phyloP scores from a whole-genome alignment of 176 grass and related monocot genomes.

The Zoysia japonica region DNA sequence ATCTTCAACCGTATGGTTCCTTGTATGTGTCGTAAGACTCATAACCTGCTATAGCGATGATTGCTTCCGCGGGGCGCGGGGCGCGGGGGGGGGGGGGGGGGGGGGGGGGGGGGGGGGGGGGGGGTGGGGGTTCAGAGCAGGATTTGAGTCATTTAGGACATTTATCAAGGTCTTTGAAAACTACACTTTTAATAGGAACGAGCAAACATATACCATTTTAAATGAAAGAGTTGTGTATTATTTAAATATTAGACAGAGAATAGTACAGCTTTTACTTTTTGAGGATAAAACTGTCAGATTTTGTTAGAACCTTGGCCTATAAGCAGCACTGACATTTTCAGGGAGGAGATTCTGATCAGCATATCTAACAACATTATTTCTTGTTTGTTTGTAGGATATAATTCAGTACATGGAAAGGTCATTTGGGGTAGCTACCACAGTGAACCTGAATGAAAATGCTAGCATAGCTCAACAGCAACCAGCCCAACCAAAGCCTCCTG shows the following conservation, averaged over 20 bases:
- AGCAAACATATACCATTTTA: background rate
- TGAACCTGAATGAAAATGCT: constrained; percentile 70
- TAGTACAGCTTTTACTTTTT: background rate
- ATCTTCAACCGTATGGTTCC: constrained; percentile 22
- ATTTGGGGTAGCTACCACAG: constrained; percentile 68
- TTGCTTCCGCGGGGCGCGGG: no score
- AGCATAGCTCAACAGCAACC: constrained; percentile 59
- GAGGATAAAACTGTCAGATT: constrained; percentile 18
- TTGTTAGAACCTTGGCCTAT: constrained; percentile 19
- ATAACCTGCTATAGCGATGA: background rate
- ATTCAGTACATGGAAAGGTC: constrained; percentile 97
- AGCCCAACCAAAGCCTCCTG: constrained; percentile 54
- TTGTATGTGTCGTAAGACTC: background rate
- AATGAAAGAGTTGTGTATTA: no score
- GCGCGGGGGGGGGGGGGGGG: no score
- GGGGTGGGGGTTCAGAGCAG: no score
- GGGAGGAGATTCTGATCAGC: background rate
- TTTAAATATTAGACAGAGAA: no score
- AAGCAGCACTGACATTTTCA: background rate
- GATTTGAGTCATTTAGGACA: background rate
- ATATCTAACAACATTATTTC: constrained; percentile 5
- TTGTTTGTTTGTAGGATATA: constrained; percentile 71
- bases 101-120: no score
- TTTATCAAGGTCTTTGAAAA: background rate
- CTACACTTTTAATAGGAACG: background rate